Base-by-base conservation (phyloP, 805 yeast species). In the Torulaspora quercuum region DNA sequence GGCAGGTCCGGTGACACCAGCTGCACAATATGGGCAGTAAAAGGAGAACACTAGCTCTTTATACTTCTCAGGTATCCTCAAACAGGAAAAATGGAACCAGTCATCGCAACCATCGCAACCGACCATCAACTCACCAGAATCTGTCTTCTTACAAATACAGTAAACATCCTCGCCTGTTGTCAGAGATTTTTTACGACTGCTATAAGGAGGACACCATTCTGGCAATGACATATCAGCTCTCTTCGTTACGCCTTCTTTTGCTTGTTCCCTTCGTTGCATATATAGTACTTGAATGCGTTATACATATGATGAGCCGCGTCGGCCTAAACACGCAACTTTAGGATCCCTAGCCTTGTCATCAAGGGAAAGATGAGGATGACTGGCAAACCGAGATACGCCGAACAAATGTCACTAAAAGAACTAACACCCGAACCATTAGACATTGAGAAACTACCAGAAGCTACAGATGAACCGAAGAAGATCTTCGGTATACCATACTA, bases 91-190 rank as follows among this genome's bases (percentile, higher is more conserved):
- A 61, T 89, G 97, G 55, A 72, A 89, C 97, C 97, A 89, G 41
- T 86, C 95, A 52, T 87, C 95, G 61, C 97, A 89, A 5, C 86
- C 89, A 56, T 88, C 96, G 57, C 97, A 88, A 0, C 83, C 86
- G n/a, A 89, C 82, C 97, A 89, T 89, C 55, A 88, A 64, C 40
- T 76, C 80, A 1, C 89, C 92, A 41, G 72, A 69, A 51, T 89
- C 96, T 0, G 87, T 82, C 42, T 72, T 73, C 24, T 92, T 70
- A 57, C 97, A 88, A 0, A 80, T 62, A 56, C 97, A 88, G 51
- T 70, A 87, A 5, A 83, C 63, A 48, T 80, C 85, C 45, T 80
- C 83, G 14, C 80, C 53, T 1, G 57, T 56, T 3, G 17, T 25
- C 1, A 51, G 46, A 34, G 53, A 53, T 6, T 22, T 25, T 36